Percentiles rank a stretch among this genome's conserved stretches.
phyloP scores from a whole-genome alignment of 148 eudicot species.

The Chenopodium formosanum region DNA sequence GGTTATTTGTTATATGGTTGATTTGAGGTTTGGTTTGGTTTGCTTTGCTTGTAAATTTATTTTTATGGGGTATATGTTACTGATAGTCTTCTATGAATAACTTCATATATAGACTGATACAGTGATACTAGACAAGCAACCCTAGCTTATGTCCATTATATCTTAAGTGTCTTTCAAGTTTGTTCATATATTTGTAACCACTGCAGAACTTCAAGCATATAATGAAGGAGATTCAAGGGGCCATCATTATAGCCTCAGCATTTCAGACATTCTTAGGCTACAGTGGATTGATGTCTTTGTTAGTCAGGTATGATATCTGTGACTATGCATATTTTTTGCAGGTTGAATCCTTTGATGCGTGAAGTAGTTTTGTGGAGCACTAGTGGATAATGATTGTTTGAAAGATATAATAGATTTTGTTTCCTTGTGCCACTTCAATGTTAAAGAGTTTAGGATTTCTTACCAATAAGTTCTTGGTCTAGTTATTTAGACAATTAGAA shows the following conservation, averaged over 20 bases:
- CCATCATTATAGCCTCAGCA: slow-evolving; percentile 81
- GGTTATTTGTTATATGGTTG: background rate
- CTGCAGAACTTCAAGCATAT: slow-evolving; percentile 90
- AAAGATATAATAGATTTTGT: background rate
- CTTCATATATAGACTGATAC: background rate
- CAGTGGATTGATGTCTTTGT: slow-evolving; percentile 81
- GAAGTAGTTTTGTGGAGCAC: background rate
- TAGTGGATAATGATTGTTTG: background rate
- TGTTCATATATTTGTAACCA: slow-evolving; percentile 6
- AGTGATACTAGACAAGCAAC: background rate
- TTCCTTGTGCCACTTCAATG: background rate
- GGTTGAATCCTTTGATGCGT: background rate
- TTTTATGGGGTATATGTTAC: background rate
- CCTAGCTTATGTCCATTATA: background rate
- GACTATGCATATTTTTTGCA: background rate
- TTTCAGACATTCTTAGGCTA: slow-evolving; percentile 87
- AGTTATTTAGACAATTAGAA: background rate
- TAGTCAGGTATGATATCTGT: slow-evolving; percentile 54
- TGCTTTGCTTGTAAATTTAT: background rate
- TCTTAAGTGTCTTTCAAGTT: background rate
- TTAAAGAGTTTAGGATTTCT: background rate
- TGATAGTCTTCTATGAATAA: background rate
- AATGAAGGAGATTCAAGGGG: slow-evolving; percentile 96
- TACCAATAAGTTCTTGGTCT: background rate
- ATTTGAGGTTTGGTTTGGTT: background rate